Base-by-base conservation (phyloP, 148 eudicot species). In the Gaultheria prostrata region DNA sequence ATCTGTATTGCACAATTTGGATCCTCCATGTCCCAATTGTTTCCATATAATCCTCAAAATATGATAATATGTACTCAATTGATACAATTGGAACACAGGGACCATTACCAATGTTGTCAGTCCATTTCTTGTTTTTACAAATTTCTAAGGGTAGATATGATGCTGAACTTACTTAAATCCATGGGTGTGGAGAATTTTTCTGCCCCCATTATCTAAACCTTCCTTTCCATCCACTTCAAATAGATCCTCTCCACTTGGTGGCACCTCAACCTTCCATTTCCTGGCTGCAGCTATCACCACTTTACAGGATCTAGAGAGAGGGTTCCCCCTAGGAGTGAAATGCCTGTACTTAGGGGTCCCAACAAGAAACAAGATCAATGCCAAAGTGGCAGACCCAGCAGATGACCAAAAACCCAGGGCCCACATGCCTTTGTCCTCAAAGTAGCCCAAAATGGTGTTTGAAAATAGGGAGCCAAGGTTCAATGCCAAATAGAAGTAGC, bases 381-480 rank as follows among this genome's bases (percentile, higher is more conserved):
- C 94, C 3, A 84, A 43, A 26, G 81, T n/a, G 32, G 93, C 94
- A 17, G 89, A 89, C n/a, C 80, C 91, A 21, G 90, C 80, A 1
- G 97, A 93, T 12, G 87, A 89, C 93, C 91, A 89, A 84, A 93
- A 93, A 2, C 97, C 97, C 1, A 93, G 6, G 5, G 86, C 89
- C 97, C 97, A 93, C 26, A 85, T 85, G 30, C 97, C 97, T 43
- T 78, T 79, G 76, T 93, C 91, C 85, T 93, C 94, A 86, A 88
- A 90, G 75, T 90, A 93, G 21, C 89, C 91, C 59, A 93, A 76
- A 13, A 93, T 82, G 39, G 97, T 93, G 87, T 93, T 92, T 45
- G 97, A 93, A 81, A 92, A 92, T 7, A 93, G 91, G 9, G 91
- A 92, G 14, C 97, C 97, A 50, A 93, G 87, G 81, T 93, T 93